These are phyloP conservation scores for Avicennia marina DNA, from an alignment of 257 asterid genomes.

Conservation along the genomic window DNA sequence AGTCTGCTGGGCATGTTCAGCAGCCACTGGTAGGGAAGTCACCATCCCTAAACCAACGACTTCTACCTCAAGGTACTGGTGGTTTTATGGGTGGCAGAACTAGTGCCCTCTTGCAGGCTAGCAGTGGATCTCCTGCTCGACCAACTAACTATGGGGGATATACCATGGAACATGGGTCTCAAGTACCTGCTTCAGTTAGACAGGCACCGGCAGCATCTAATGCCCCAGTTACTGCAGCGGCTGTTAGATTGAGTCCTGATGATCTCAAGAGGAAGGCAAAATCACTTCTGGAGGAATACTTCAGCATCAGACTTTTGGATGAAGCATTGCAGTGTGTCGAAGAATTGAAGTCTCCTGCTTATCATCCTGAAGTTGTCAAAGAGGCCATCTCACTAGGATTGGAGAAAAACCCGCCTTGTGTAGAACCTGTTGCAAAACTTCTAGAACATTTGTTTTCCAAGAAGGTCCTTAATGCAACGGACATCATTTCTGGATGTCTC, in stretches of 20 bases:
- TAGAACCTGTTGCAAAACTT: constrained; percentile 54
- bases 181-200: constrained; percentile 29
- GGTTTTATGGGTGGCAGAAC: constrained; percentile 48
- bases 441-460: constrained; percentile 48
- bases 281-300: constrained; percentile 76
- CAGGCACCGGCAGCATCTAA: constrained; percentile 29
- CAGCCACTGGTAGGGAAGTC: constrained; percentile 51
- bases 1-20: constrained; percentile 49
- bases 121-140: constrained; percentile 37
- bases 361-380: constrained; percentile 71
- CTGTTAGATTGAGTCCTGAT: constrained; percentile 27
- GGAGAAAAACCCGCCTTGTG: constrained; percentile 76
- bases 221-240: constrained; percentile 31
- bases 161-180: constrained; percentile 32
- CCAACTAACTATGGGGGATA: constrained; percentile 34
- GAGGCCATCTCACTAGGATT: constrained; percentile 65
- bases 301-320: constrained; percentile 50
- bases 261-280: constrained; percentile 61
- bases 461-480: constrained; percentile 42
- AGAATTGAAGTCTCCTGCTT: constrained; percentile 75
- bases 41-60: constrained; percentile 44
- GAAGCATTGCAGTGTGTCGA: constrained; percentile 82
- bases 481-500: constrained; percentile 45
- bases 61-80: constrained; percentile 69
- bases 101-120: constrained; percentile 82